Evolutionary conservation across 768 basidiomycete genomes (phyloP).

Genomic region (Zangia roseola): DNA sequence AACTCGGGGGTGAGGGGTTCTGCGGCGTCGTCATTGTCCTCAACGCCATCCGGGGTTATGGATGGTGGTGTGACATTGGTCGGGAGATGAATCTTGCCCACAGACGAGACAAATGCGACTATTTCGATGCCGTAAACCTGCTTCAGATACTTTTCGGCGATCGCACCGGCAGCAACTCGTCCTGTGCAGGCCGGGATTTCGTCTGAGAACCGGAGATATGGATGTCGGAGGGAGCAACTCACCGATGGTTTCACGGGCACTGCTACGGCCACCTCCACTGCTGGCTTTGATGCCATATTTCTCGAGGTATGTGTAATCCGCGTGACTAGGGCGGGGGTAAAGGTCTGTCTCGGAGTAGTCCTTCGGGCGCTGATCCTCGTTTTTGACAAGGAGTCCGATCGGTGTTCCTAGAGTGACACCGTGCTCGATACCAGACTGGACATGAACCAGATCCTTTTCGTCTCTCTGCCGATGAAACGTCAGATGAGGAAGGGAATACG

Average conservation of each 20-base stretch:
- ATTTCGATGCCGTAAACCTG: conserved; percentile 88
- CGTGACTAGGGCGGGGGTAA: conserved; percentile 96
- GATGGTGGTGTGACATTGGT: conserved; percentile 44
- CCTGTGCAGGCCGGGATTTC: conserved; percentile 42
- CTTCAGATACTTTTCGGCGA: conserved; percentile 94
- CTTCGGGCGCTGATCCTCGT: conserved; percentile 97
- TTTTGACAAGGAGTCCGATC: conserved; percentile 93
- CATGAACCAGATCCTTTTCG: conserved; percentile 90
- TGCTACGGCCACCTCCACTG: conserved; percentile 92
- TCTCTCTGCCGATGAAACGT: conserved; percentile 63
- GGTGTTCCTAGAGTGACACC: conserved; percentile 97
- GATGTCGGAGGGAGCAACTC: conserved; percentile 12
- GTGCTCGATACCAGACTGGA: conserved; percentile 93
- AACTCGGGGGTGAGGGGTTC: conserved; percentile 86
- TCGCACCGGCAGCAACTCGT: conserved; percentile 96
- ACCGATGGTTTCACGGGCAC: conserved; percentile 97
- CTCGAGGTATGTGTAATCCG: conserved; percentile 96
- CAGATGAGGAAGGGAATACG: not conserved
- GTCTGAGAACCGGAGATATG: conserved; percentile 3
- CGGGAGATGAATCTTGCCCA: conserved; percentile 88
- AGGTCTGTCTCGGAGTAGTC: conserved; percentile 98
- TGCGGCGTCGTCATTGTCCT: conserved; percentile 59
- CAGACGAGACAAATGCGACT: conserved; percentile 94
- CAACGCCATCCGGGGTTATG: conserved; percentile 42
- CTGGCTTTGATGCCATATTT: conserved; percentile 98